phyloP scores from a whole-genome alignment of 2,329 filamentous ascomycete species.

The Phoma sp. region DNA sequence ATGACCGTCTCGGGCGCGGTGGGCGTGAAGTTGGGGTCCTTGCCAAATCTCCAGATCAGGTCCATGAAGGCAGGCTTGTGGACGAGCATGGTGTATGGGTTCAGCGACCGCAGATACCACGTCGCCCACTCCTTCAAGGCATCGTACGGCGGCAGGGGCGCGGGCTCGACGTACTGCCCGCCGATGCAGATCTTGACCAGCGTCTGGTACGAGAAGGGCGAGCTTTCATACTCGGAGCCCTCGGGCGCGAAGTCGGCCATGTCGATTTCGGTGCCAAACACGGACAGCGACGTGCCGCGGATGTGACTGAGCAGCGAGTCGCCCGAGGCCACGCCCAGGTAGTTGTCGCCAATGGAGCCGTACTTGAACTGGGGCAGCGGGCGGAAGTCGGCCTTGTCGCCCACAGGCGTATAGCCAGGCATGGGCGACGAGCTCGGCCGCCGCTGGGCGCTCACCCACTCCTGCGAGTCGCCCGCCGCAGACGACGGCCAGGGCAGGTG shows the following conservation, averaged over 20 bases:
- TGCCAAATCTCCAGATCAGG: constrained; percentile 77
- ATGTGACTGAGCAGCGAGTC: constrained; percentile 74
- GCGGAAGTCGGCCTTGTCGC: constrained; percentile 27
- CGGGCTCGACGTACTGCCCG: constrained; percentile 59
- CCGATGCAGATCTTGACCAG: constrained; percentile 72
- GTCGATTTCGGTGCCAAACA: constrained; percentile 82
- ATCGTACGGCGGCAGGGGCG: constrained; percentile 67
- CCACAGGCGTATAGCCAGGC: constrained; percentile 32
- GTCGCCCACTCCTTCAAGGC: constrained; percentile 73
- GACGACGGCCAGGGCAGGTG: constrained; percentile 35
- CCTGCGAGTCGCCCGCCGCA: constrained; percentile 23
- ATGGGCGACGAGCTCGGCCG: constrained; percentile 35
- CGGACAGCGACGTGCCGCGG: constrained; percentile 76
- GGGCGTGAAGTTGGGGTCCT: constrained; percentile 70
- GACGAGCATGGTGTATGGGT: constrained; percentile 77
- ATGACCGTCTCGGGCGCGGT: constrained; percentile 71
- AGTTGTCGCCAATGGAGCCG: constrained; percentile 65
- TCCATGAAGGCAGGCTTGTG: constrained; percentile 77
- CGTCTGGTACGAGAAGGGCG: constrained; percentile 72
- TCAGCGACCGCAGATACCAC: constrained; percentile 78
- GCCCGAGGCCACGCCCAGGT: constrained; percentile 70
- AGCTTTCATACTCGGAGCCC: constrained; percentile 66
- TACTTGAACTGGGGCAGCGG: constrained; percentile 56
- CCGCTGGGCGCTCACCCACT: constrained; percentile 33
- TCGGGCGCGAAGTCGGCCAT: constrained; percentile 73